Base-by-base conservation (phyloP, 257 asterid species). In the Solanum corneliomulleri region DNA sequence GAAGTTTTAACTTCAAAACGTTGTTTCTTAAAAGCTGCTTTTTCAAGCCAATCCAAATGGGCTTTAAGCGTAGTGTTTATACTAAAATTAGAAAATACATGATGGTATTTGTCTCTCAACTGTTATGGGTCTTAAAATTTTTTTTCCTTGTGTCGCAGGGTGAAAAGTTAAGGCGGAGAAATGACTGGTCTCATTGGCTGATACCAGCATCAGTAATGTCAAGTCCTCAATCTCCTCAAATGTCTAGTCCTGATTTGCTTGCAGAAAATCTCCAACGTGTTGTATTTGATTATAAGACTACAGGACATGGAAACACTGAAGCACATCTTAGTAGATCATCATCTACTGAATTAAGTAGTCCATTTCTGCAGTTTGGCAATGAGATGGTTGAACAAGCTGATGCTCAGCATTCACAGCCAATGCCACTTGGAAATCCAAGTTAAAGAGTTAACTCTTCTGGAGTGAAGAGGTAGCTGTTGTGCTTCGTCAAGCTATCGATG, bases 111-210 rank as follows among this genome's bases (percentile, higher is more conserved):
- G 71, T 13, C 71, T 64, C 33, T n/a, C 7, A n/a, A 64, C 39
- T 68, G 75, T 68, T 68, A 14, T 68, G 39, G 39, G 21, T 68
- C 33, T 7, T 68, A 27, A 13, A 27, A 6, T 27, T 13, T 68
- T 27, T 68, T 11, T 68, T 68, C 21, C 75, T 68, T 8, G 39
- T 68, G 75, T 33, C 69, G 83, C 88, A 95, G 98, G 96, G 94
- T 37, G 96, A 93, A 78, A 95, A 92, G 87, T 87, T 95, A 77
- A 93, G 98, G 87, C 86, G 93, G 82, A 92, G 91, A 83, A 88
- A 56, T 83, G 96, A 94, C 86, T 95, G 98, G 98, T 69, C 7
- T 68, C 90, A 86, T 84, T 95, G 98, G 98, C 87, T 95, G 86
- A 88, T 95, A 89, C 88, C 96, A 33, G 74, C 89, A 9, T n/a